Base-by-base conservation (phyloP, 768 basidiomycete genomes). In the Phylloporus sp. region DNA sequence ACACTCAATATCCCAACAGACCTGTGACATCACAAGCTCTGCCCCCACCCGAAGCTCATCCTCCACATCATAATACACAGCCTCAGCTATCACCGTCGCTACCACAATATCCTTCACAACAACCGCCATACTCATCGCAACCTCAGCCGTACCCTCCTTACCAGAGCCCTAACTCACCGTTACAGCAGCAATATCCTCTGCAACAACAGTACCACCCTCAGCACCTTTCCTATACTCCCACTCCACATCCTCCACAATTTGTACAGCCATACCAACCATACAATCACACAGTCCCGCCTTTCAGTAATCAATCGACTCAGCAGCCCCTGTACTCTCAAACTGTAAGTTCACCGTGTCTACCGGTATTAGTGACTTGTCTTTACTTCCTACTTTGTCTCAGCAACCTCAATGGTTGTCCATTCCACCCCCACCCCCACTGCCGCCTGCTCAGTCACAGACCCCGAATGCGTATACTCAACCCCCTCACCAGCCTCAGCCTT, bases 401-500 rank as follows among this genome's bases (percentile, higher is more conserved):
- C 55, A 52, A n/a, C n/a, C n/a, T 23, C 58, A 57, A 28, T 57
- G 67, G 28, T 13, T 45, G 15, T 48, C 50, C 49, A 27, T 38
- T 6, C 36, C 54, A 46, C 54, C 58, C 22, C 62, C 65, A 24
- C 58, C 63, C 2, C 59, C 56, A n/a, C 62, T 50, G 1, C 58
- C 57, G 16, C 26, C 34, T 2, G 22, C 52, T 35, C 61, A 50
- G 18, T 29, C 50, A 11, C 63, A 54, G 45, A 54, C 53, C 8
- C 57, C 55, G 10, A 51, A 54, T 13, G 48, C 53, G 27, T 24
- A 52, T 45, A 20, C 45, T 29, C 65, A 60, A 44, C 45, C 36
- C 54, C 51, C 49, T 48, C 62, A 50, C 47, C 69, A 62, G 0
- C 42, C 57, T 5, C 60, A 59, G 29, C 55, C 60, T 47, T 52